phyloP scores from a whole-genome alignment of 129 eudicot genomes.

The Ambrosia artemisiifolia region DNA sequence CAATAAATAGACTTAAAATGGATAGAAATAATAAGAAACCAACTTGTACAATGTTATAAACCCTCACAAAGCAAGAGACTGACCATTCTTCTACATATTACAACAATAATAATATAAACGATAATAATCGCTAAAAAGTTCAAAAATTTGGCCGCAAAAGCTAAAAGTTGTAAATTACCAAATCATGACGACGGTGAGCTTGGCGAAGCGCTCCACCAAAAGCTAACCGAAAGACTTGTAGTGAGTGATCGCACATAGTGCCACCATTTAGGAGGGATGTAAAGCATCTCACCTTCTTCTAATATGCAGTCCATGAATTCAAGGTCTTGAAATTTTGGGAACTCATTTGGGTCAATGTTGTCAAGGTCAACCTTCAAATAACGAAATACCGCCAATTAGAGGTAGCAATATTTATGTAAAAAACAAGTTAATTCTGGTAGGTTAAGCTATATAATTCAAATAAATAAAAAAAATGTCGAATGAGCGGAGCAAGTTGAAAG shows the following conservation, averaged over 20 bases:
- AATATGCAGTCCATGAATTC: conserved; percentile 85
- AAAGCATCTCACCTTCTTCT: conserved; percentile 98
- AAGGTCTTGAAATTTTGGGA: conserved; percentile 59
- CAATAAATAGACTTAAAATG: not conserved
- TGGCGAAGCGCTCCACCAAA: conserved; percentile 76
- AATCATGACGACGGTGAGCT: conserved; percentile 35
- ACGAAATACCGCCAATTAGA: not conserved
- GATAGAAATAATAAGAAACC: conserved; percentile 10
- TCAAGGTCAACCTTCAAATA: conserved; percentile 83
- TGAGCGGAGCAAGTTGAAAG: not conserved
- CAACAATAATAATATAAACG: not conserved
- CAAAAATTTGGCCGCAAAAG: conserved; percentile 6
- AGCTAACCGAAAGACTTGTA: conserved; percentile 95
- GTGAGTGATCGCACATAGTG: conserved; percentile 95
- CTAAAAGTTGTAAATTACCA: conserved; percentile 18
- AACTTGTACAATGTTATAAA: conserved; percentile 20
- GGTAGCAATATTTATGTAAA: not conserved
- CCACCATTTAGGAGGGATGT: conserved; percentile 99
- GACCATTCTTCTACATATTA: conserved; percentile 20
- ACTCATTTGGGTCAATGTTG: conserved; percentile 67
- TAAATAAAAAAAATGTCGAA: not conserved
- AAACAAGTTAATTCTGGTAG: not conserved
- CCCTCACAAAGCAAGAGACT: conserved; percentile 23
- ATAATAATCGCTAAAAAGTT: conserved; percentile 10
- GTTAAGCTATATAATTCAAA: not conserved